Base-by-base conservation (phyloP, 306 rosid species). In the Lithocarpus polystachyus region DNA sequence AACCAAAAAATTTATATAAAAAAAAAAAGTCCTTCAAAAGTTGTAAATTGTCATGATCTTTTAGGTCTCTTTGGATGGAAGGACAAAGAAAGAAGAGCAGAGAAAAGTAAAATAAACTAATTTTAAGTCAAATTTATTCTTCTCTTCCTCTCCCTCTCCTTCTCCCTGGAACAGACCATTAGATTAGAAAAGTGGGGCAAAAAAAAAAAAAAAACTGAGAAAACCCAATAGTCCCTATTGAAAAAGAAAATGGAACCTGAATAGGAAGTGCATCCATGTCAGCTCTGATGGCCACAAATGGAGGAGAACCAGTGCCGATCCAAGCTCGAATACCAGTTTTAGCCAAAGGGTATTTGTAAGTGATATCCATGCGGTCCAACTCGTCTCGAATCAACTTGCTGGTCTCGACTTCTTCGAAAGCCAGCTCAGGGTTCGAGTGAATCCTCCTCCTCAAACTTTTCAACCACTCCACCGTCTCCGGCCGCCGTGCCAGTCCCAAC, bases 191-290 rank as follows among this genome's bases (percentile, higher is more conserved):
- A 8, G 45, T 40, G 45, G 45, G 45, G 11, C 2, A 18, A 19
- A 17, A 13, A 14, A 43, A 5, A 15, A 17, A 48, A 18, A 54
- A 20, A 37, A 37, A 22, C 19, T 11, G 19, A 17, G 45, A 22
- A 40, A 40, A 40, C 3, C 29, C 28, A 28, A 11, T 5, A n/a
- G 5, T 52, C 20, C 2, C 4, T 1, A 23, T 12, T 28, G 10
- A 24, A 28, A 72, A 28, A 45, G 15, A 26, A 2, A 23, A 15
- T 40, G 45, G n/a, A 17, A 90, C 99, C 97, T 94, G 97, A 40
- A 94, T 92, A 2, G 99, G 99, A 52, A 92, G 97, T n/a, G 99
- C 97, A 62, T 94, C 99, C 99, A 94, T 92, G 89, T 94, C 99
- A 60, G 99, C 99, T 82, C 99, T 85, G 80, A 94, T 74, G 9